Evolutionary conservation across 805 yeast genomes (phyloP), one percentile per base, ranked within the genome.

Genomic region (Spathaspora passalidarum): DNA sequence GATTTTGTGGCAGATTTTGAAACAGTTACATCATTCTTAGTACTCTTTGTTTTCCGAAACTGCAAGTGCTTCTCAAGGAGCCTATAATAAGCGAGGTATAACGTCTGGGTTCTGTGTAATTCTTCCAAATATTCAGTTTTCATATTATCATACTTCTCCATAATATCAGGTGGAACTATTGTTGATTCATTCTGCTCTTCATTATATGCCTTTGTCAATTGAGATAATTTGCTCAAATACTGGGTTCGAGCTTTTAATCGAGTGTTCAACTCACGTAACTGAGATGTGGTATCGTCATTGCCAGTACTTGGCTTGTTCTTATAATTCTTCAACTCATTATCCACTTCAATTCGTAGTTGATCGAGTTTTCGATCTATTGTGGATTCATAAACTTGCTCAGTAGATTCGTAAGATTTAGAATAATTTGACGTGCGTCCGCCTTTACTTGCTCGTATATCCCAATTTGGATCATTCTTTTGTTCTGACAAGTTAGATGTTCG

Each of bases 21-120:
- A 21, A 38, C 47, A 8, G 35, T 37, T 7, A 29, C 38, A 8
- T 29, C 26, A 47, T 48, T 23, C 38, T 3, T 8, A 13, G 11
- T 14, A n/a, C 8, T 8, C 40, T 53, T 57, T 39, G 21, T 5
- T 13, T 39, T 39, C 6, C 21, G 14, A 18, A 63, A 48, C 14
- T 50, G 49, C 13, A 60, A 50, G 45, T 68, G 66, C 46, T 65
- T 65, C 29, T 57, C 43, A 22, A 62, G 57, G 14, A 69, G 50
- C 47, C 55, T 56, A 32, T 62, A 52, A 49, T 68, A 69, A 8
- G 64, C 62, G 39, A 63, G 53, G 47, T 65, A 66, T 41, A 69
- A 59, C 4, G 45, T 45, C 47, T 60, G 61, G 16, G 61, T 57
- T 18, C 53, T 59, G 20, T 50, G 52, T 21, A 66, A 49, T 45